A percentile compares a stretch with the other conserved stretches of the same genome.
phyloP scores from a whole-genome alignment of 495 filamentous ascomycete genomes.

The Aspergillus mulundensis region DNA sequence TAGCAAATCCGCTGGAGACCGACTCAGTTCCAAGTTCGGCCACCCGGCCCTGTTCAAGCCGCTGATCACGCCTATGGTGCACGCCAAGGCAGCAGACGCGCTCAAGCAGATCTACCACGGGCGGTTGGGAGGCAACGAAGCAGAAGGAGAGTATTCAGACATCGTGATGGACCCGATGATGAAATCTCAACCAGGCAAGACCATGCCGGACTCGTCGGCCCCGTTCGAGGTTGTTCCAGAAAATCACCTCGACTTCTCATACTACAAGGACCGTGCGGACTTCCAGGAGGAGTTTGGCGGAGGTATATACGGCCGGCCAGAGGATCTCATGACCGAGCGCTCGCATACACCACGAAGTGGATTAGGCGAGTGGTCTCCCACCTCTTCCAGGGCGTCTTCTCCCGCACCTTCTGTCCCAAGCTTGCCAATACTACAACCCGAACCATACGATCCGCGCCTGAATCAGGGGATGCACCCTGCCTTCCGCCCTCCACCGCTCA shows the following conservation, averaged over 20 bases:
- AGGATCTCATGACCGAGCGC: slow-evolving; percentile 60
- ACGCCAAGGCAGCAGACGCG: slow-evolving; percentile 78
- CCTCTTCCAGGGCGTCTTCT: slow-evolving; percentile 45
- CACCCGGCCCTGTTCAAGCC: slow-evolving; percentile 87
- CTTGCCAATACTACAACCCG: slow-evolving; percentile 23
- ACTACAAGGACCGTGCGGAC: slow-evolving; percentile 83
- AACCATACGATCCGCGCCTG: slow-evolving; percentile 25
- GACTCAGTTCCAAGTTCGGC: slow-evolving; percentile 76
- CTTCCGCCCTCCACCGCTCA: slow-evolving; percentile 33
- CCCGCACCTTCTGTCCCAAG: slow-evolving; percentile 37
- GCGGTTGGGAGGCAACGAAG: slow-evolving; percentile 61
- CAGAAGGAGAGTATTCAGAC: slow-evolving; percentile 64
- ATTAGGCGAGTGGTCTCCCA: slow-evolving; percentile 41
- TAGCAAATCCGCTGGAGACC: slow-evolving; percentile 58
- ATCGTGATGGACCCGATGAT: slow-evolving; percentile 78
- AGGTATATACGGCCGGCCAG: slow-evolving; percentile 64
- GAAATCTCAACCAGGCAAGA: slow-evolving; percentile 68
- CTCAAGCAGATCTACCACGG: slow-evolving; percentile 78
- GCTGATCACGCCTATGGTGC: slow-evolving; percentile 93
- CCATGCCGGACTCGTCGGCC: slow-evolving; percentile 29
- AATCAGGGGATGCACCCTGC: slow-evolving; percentile 32
- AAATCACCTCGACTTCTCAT: slow-evolving; percentile 84
- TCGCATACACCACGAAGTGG: slow-evolving; percentile 62
- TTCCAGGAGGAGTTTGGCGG: slow-evolving; percentile 86
- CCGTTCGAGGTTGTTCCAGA: slow-evolving; percentile 90